These are phyloP conservation scores for Boechera retrofracta DNA, from an alignment of 345 rosid species.

Conservation along the genomic window DNA sequence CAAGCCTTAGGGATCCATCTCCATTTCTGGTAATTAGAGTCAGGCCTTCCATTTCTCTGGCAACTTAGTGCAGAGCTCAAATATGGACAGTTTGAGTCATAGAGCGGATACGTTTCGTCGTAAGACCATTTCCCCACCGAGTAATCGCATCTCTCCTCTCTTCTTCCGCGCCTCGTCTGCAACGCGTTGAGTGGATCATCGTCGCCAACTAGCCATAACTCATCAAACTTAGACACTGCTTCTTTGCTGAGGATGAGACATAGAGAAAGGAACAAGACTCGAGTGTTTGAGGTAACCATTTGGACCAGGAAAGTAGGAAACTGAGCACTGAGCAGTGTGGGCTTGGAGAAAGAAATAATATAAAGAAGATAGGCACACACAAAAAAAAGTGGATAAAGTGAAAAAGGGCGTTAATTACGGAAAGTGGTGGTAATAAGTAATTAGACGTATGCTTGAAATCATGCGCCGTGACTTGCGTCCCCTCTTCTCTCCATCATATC, in stretches of 20 bases:
- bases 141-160: conserved; percentile 58
- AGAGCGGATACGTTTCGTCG: conserved; percentile 80
- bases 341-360: conserved; percentile 16
- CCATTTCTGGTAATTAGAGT: conserved; percentile 90
- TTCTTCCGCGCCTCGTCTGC: conserved; percentile 43
- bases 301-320: conserved; percentile 1
- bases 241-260: conserved; percentile 29
- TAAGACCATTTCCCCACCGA: conserved; percentile 78
- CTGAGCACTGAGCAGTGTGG: conserved; percentile 16
- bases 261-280: conserved; percentile 18
- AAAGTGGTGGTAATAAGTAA: conserved; percentile 39
- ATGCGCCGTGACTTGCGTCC: conserved; percentile 45
- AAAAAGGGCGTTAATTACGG: conserved; percentile 40
- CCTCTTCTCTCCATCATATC: conserved; percentile 25
- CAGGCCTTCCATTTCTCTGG: conserved; percentile 90
- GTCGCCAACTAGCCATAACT: conserved; percentile 43
- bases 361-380: conserved; percentile 7
- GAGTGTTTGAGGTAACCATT: conserved; percentile 36
- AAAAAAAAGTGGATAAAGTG: conserved; percentile 34
- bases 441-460: conserved; percentile 38
- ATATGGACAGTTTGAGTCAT: conserved; percentile 82
- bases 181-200: conserved; percentile 45
- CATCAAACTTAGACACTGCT: conserved; percentile 40
- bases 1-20: conserved; percentile 83
- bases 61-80: conserved; percentile 78